A percentile compares a stretch with the other conserved stretches of the same genome.
Conservation (phyloP, 2,329 filamentous ascomycete species). For the Hypoxylon sp. region DNA sequence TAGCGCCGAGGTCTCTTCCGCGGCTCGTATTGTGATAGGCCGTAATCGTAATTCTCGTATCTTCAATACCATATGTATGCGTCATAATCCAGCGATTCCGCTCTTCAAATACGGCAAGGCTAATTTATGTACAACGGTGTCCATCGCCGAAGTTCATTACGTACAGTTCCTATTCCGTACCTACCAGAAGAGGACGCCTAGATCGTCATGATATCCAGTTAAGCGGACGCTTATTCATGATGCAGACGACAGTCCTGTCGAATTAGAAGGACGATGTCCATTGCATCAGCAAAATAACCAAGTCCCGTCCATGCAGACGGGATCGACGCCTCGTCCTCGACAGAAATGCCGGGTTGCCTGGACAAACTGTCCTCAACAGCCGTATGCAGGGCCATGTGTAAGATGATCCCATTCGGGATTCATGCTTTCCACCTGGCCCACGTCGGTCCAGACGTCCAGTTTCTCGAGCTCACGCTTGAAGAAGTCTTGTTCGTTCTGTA, state of each 20-base stretch:
- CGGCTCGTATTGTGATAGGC: slow-evolving; percentile 12
- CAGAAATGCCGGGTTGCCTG: slow-evolving; percentile 15
- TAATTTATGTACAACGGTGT: slow-evolving; percentile 12
- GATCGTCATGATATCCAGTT: slow-evolving; percentile 15
- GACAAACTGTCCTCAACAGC: slow-evolving; percentile 27
- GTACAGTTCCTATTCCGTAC: background rate
- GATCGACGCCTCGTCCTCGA: background rate
- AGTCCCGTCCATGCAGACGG: background rate
- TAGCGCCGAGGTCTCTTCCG: slow-evolving; percentile 13
- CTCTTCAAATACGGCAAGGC: background rate
- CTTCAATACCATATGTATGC: slow-evolving; percentile 14
- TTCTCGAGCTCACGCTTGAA: slow-evolving; percentile 84
- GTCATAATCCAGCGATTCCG: slow-evolving; percentile 4
- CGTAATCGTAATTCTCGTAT: slow-evolving; percentile 6
- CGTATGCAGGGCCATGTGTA: slow-evolving; percentile 36
- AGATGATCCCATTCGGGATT: slow-evolving; percentile 46
- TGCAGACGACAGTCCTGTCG: background rate
- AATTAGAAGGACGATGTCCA: slow-evolving; percentile 2
- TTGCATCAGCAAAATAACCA: background rate
- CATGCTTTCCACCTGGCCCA: slow-evolving; percentile 48
- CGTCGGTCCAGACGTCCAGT: slow-evolving; percentile 70
- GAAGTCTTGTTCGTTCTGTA: slow-evolving; percentile 83
- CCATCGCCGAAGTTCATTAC: slow-evolving; percentile 1
- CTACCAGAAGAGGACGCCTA: background rate
- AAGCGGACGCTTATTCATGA: slow-evolving; percentile 12